These are phyloP conservation scores for Pseudoperonospora humuli DNA, from an alignment of 352 stramenopile genomes.

Conservation along the genomic window DNA sequence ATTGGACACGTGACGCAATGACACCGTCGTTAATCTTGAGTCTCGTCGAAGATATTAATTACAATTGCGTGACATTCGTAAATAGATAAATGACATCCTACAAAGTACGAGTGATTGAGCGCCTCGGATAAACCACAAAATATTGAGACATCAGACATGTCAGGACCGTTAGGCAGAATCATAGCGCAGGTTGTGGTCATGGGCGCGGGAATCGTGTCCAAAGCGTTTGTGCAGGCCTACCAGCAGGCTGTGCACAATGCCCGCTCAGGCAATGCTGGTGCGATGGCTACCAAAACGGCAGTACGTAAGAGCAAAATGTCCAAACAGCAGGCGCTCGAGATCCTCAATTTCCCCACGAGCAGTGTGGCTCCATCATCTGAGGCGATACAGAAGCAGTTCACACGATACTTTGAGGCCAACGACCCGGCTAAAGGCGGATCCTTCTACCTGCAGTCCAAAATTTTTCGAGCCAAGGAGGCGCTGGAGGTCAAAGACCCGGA, in stretches of 20 bases:
- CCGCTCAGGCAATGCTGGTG: constrained; percentile 59
- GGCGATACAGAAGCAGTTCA: constrained; percentile 81
- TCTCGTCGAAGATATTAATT: too few species aligned
- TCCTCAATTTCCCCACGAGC: constrained; percentile 73
- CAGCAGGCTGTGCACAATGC: constrained; percentile 84
- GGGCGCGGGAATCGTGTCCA: constrained; percentile 71
- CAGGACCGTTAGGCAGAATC: constrained; percentile 70
- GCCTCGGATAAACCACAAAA: too few species aligned
- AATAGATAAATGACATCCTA: too few species aligned
- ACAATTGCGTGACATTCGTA: too few species aligned
- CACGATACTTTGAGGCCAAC: constrained; percentile 84
- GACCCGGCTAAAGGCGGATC: constrained; percentile 86
- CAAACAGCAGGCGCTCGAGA: constrained; percentile 64
- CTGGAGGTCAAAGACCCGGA: constrained; percentile 44
- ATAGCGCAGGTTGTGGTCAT: constrained; percentile 82
- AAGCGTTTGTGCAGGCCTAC: constrained; percentile 85
- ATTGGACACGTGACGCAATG: too few species aligned
- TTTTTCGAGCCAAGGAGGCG: constrained; percentile 86
- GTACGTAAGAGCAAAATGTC: constrained; percentile 74
- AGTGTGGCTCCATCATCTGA: constrained; percentile 33
- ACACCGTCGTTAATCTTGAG: too few species aligned
- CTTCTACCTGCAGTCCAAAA: constrained; percentile 91
- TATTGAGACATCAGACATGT: too few species aligned
- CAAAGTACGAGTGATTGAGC: constrained; percentile 4
- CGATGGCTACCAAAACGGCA: constrained; percentile 57